A percentile compares a stretch with the other conserved stretches of the same genome.
Conservation (phyloP, 352 stramenopile species). For the Pythium aphanidermatum region DNA sequence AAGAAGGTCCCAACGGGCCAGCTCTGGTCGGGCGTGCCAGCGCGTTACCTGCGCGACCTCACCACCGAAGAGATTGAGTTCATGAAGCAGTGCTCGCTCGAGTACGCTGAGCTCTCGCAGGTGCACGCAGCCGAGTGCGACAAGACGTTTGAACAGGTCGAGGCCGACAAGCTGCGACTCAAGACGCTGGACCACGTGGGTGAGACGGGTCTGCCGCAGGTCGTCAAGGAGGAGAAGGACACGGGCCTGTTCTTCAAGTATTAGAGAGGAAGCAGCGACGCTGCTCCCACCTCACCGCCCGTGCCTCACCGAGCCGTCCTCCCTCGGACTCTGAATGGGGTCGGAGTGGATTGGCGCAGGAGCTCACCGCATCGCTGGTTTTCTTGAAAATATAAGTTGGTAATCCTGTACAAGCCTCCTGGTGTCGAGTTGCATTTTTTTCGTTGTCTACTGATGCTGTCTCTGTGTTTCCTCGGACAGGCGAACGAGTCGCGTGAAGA, state of each 20-base stretch:
- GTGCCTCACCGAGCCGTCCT: too few species aligned
- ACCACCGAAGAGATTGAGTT: slow-evolving; percentile 84
- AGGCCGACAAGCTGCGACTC: slow-evolving; percentile 64
- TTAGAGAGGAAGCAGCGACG: slow-evolving; percentile 33
- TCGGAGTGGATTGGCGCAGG: too few species aligned
- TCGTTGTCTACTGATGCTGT: background rate
- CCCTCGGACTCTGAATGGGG: too few species aligned
- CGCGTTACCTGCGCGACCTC: slow-evolving; percentile 80
- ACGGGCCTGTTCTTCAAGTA: slow-evolving; percentile 87
- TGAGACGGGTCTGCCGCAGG: slow-evolving; percentile 71
- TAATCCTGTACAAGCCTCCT: slow-evolving; percentile 5
- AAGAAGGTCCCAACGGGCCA: slow-evolving; percentile 88
- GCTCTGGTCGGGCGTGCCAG: slow-evolving; percentile 83
- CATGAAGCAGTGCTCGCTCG: slow-evolving; percentile 84
- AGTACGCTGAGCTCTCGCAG: slow-evolving; percentile 77
- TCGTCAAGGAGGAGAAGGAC: slow-evolving; percentile 63
- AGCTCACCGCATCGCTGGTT: too few species aligned
- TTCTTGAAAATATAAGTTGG: slow-evolving; percentile 14
- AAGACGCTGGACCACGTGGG: slow-evolving; percentile 79
- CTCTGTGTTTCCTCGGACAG: slow-evolving; percentile 35
- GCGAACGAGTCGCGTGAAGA: slow-evolving; percentile 60
- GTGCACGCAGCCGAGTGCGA: slow-evolving; percentile 65
- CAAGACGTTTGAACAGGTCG: slow-evolving; percentile 83
- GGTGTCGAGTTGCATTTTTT: background rate
- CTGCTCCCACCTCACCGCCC: too few species aligned